Conservation (phyloP, 768 basidiomycete species). For the Pleurotus pulmonarius region DNA sequence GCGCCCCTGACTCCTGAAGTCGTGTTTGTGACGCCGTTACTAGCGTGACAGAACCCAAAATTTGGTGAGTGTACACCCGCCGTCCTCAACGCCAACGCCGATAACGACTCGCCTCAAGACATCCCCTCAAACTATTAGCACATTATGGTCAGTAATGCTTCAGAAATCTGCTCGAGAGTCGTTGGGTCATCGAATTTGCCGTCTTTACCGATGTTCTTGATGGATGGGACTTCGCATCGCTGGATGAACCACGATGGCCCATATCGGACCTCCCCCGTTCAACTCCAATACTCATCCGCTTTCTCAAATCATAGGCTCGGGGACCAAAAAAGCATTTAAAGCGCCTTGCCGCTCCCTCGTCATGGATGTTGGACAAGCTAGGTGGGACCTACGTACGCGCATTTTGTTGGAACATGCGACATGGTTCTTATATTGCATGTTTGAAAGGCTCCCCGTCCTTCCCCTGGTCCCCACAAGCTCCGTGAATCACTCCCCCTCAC, state of each 20-base stretch:
- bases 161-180: background rate
- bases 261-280: background rate
- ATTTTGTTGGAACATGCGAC: background rate
- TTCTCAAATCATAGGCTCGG: slow-evolving; percentile 60
- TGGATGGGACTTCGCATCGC: slow-evolving; percentile 27
- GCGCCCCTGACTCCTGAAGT: background rate
- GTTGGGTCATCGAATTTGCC: slow-evolving; percentile 20
- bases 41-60: background rate
- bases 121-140: slow-evolving; percentile 17
- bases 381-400: slow-evolving; percentile 85
- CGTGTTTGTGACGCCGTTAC: background rate
- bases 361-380: slow-evolving; percentile 99
- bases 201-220: slow-evolving; percentile 10
- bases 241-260: slow-evolving; percentile 35
- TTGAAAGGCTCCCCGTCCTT: slow-evolving; percentile 86
- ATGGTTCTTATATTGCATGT: slow-evolving; percentile 9
- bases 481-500: slow-evolving; percentile 96
- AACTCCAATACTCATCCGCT: slow-evolving; percentile 19
- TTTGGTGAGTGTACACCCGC: slow-evolving; percentile 2
- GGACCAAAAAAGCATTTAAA: slow-evolving; percentile 99
- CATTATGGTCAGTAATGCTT: slow-evolving; percentile 14
- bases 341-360: slow-evolving; percentile 93
- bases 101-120: slow-evolving; percentile 13
- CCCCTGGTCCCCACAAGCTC: slow-evolving; percentile 98
- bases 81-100: slow-evolving; percentile 7